A percentile compares a stretch with the other conserved stretches of the same genome.
Evolutionary conservation across 148 eudicot genomes (phyloP).

Genomic region (Rhododendron kiyosumense): DNA sequence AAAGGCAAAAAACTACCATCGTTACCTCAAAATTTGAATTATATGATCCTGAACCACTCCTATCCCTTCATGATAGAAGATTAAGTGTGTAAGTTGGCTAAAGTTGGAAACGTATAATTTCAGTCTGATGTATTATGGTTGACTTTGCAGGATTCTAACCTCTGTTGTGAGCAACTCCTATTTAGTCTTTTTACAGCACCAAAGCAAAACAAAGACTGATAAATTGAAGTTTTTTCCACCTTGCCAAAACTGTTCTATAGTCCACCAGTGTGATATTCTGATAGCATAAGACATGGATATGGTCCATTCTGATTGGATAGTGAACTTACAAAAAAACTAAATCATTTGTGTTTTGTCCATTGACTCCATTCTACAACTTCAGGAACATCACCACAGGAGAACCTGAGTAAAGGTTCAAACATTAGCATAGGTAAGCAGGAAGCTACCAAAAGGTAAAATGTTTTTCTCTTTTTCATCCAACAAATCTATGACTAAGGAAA

Average conservation of each 20-base stretch:
- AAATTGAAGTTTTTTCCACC: not conserved
- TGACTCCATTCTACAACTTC: not conserved
- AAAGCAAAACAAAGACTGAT: not conserved
- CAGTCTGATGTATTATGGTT: not conserved
- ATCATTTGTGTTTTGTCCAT: not conserved
- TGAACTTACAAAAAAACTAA: not conserved
- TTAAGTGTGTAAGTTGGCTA: not conserved
- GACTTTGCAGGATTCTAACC: not conserved
- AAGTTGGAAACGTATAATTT: not conserved
- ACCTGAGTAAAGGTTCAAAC: not conserved
- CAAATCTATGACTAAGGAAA: not conserved
- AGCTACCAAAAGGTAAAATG: not conserved
- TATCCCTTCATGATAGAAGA: not conserved
- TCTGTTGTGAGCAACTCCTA: not conserved
- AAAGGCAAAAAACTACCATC: not conserved
- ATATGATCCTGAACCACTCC: not conserved
- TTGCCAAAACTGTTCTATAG: not conserved
- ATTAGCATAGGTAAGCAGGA: not conserved
- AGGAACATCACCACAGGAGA: not conserved
- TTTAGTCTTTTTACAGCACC: not conserved
- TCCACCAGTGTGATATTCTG: not conserved
- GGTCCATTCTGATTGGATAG: not conserved
- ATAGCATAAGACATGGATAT: not conserved
- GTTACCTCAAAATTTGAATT: not conserved
- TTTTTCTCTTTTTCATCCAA: not conserved